Percentiles rank a stretch among this genome's conserved stretches.
phyloP scores from a whole-genome alignment of 2,329 filamentous ascomycete species.

The Cadophora sp. region DNA sequence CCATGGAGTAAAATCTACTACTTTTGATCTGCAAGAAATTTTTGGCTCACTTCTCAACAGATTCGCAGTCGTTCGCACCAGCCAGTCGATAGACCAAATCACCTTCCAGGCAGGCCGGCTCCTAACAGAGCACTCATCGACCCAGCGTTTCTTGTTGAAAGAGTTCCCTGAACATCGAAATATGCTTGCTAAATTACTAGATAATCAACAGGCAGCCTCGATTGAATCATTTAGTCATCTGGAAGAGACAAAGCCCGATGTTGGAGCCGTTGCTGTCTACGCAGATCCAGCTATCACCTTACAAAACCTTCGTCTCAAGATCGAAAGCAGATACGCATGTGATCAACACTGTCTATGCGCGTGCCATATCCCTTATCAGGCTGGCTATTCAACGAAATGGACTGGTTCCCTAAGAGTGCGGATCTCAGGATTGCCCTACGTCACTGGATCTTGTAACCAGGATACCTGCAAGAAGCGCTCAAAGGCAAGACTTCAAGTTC shows the following conservation, averaged over 20 bases:
- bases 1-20: too few species aligned
- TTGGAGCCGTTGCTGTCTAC: not conserved
- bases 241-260: not conserved
- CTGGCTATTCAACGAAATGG: not conserved
- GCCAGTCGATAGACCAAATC: too few species aligned
- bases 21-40: not conserved
- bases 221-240: not conserved
- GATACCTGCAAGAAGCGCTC: not conserved
- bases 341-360: not conserved
- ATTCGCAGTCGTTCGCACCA: not conserved
- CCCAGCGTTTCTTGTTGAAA: too few species aligned
- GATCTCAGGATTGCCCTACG: not conserved
- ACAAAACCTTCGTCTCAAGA: not conserved
- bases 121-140: too few species aligned
- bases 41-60: not conserved
- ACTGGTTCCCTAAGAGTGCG: not conserved
- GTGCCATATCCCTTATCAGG: not conserved
- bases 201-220: not conserved
- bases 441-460: not conserved
- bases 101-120: too few species aligned
- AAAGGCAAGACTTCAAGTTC: not conserved
- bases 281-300: not conserved
- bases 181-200: too few species aligned
- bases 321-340: not conserved
- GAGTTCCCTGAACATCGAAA: too few species aligned